A percentile compares a stretch with the other conserved stretches of the same genome.
phyloP scores from a whole-genome alignment of 2,329 filamentous ascomycete species.

The Pyricularia sp. region DNA sequence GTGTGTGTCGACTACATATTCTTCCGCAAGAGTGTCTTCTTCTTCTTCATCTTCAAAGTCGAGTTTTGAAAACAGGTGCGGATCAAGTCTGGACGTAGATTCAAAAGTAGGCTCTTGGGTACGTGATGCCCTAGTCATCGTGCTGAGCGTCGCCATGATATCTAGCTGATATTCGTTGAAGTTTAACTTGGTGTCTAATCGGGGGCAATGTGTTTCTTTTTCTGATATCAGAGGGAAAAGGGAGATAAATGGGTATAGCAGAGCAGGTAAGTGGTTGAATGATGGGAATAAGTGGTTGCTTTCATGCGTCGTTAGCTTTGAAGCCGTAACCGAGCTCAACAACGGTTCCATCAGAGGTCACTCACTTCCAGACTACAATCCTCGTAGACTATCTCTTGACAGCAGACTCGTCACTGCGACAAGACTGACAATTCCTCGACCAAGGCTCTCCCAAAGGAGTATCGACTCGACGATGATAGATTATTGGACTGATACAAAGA shows the following conservation, averaged over 20 bases:
- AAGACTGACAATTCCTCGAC: not conserved
- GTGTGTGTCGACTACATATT: not conserved
- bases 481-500: not conserved
- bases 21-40: not conserved
- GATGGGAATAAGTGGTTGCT: not conserved
- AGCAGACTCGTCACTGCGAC: not conserved
- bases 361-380: not conserved
- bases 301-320: not conserved
- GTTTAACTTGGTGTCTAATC: not conserved
- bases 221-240: not conserved
- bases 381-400: not conserved
- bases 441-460: not conserved
- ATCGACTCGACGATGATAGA: not conserved
- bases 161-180: not conserved
- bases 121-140: not conserved
- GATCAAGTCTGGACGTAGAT: not conserved
- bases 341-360: not conserved
- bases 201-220: not conserved
- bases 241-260: not conserved
- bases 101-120: not conserved
- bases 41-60: not conserved
- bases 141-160: not conserved
- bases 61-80: not conserved
- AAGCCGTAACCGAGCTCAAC: no score
- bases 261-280: not conserved